A percentile compares a stretch with the other conserved stretches of the same genome.
Conservation (phyloP, 2,329 filamentous ascomycete species). For the Colletotrichum lupini region DNA sequence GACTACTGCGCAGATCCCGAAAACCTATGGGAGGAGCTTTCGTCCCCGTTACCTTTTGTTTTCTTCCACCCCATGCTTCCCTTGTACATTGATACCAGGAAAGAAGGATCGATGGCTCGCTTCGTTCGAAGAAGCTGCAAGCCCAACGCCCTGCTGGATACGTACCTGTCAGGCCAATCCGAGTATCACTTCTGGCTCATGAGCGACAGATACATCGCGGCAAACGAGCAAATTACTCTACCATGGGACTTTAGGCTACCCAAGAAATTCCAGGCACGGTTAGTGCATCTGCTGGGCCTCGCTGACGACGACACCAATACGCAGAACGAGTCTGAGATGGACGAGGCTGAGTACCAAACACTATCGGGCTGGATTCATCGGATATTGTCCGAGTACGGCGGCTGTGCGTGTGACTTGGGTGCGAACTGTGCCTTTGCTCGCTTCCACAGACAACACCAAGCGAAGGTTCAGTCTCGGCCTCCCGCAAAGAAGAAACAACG, state of each 20-base stretch:
- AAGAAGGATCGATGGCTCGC: constrained; percentile 85
- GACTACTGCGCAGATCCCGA: constrained; percentile 75
- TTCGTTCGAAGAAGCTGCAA: constrained; percentile 93
- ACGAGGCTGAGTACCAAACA: constrained; percentile 68
- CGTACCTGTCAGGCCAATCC: constrained; percentile 80
- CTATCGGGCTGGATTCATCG: constrained; percentile 74
- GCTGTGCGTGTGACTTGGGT: constrained; percentile 78
- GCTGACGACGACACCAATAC: constrained; percentile 66
- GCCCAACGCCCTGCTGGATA: constrained; percentile 89
- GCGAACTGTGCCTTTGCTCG: constrained; percentile 72
- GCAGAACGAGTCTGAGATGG: constrained; percentile 64
- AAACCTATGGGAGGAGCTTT: constrained; percentile 76
- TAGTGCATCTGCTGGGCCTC: constrained; percentile 70
- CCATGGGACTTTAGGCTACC: constrained; percentile 76
- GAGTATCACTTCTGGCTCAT: constrained; percentile 95
- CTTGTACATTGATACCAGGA: constrained; percentile 91
- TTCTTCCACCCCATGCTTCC: constrained; percentile 91
- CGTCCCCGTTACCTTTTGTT: constrained; percentile 77
- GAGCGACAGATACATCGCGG: constrained; percentile 79
- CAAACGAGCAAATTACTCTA: constrained; percentile 71
- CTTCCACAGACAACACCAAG: constrained; percentile 69
- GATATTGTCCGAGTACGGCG: constrained; percentile 81
- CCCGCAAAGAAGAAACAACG: constrained; percentile 62
- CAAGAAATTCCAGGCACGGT: constrained; percentile 64
- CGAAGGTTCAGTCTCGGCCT: constrained; percentile 54